Base-by-base conservation (phyloP, 192 early-diverging fungal genomes). In the Chytriomyces hyalinus region DNA sequence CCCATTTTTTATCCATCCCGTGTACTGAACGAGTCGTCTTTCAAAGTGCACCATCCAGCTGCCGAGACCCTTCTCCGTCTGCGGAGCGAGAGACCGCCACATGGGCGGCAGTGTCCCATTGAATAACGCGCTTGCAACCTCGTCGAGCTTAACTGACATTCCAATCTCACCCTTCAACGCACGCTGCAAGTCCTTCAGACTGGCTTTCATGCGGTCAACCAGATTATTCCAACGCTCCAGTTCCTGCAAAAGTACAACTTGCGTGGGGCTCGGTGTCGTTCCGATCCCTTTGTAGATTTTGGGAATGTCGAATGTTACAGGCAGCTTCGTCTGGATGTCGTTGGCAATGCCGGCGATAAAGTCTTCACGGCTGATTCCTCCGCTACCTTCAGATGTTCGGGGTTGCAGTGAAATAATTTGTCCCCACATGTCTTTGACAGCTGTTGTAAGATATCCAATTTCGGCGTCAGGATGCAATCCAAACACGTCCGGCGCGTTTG, bases 101-200 rank as follows among this genome's bases (percentile, higher is more conserved):
- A 85, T 82, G n/a, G 72, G 66, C 0, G 89, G 89, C 43, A 90
- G 71, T n/a, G 76, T 50, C 10, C 89, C 89, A 73, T 90, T 89
- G 77, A 82, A 90, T 0, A 90, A 72, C 28, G 84, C 82, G 66
- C 82, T 89, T 8, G 89, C 84, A 28, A 90, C 75, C 63, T 90
- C 87, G 74, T 90, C 89, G 0, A 90, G 77, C 67, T 89, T 88
- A 26, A 85, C 82, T 44, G 81, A 83, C 89, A 90, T 90, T 51
- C 89, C 89, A 68, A 90, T 90, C 73, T 90, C 89, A 59, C 89
- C 89, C 73, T 90, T 90, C 57, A 90, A 65, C 22, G 89, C 89
- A 24, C 84, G 62, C 61, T 83, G 60, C 57, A 90, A 72, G 70
- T 90, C 89, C 61, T 80, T 81, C 11, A 90, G 78, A 4, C 86